Percentiles rank a stretch among this genome's conserved stretches.
Evolutionary conservation across 352 stramenopile genomes (phyloP).

Genomic region (Saprolegnia diclina): DNA sequence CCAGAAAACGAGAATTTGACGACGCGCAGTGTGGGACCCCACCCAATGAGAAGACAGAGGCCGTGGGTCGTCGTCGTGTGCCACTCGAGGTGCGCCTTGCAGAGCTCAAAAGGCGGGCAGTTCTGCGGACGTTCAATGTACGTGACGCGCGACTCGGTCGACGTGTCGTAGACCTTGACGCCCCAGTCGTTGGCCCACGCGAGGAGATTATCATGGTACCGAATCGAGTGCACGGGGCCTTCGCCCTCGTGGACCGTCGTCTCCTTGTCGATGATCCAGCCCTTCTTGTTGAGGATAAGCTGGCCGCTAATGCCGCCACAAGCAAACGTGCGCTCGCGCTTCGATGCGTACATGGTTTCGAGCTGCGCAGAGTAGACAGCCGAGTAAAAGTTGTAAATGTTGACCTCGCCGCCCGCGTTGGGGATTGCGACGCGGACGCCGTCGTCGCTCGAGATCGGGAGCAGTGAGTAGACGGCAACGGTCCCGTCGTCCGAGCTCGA

Average conservation of each 20-base stretch:
- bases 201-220: constrained; percentile 70
- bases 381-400: constrained; percentile 87
- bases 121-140: constrained; percentile 75
- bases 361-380: constrained; percentile 75
- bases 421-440: constrained; percentile 43
- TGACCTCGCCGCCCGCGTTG: constrained; percentile 72
- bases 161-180: constrained; percentile 78
- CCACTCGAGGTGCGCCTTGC: constrained; percentile 75
- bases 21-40: constrained; percentile 71
- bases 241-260: constrained; percentile 78
- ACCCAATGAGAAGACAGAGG: constrained; percentile 57
- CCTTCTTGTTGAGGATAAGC: constrained; percentile 82
- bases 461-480: constrained; percentile 72
- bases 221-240: constrained; percentile 70
- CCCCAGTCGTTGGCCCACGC: constrained; percentile 84
- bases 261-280: constrained; percentile 86
- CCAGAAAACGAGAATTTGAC: constrained; percentile 61
- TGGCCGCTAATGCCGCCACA: constrained; percentile 72
- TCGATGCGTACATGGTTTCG: constrained; percentile 70
- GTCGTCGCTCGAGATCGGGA: constrained; percentile 34
- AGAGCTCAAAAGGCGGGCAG: constrained; percentile 78
- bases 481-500: constrained; percentile 83
- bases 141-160: constrained; percentile 68
- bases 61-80: constrained; percentile 33
- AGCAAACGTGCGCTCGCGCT: constrained; percentile 74